phyloP scores from a whole-genome alignment of 192 early-diverging fungal genomes.

The Backusella circina region DNA sequence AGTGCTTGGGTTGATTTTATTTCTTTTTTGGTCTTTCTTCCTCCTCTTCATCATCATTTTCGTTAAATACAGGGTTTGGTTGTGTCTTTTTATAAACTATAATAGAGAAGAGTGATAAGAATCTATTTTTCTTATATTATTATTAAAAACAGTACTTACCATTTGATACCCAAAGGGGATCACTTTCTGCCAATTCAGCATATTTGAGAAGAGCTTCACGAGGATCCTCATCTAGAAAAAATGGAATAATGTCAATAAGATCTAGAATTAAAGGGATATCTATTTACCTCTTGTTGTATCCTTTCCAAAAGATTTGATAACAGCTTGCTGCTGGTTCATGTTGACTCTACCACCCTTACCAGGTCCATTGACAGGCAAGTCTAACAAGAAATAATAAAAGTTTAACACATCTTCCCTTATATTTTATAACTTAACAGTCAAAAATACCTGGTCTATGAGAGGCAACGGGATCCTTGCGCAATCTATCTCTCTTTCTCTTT shows the following conservation, averaged over 20 bases:
- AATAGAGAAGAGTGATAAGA: not conserved
- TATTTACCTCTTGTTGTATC: conserved; percentile 60
- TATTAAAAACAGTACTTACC: conserved; percentile 18
- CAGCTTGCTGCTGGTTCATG: conserved; percentile 76
- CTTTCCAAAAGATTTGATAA: conserved; percentile 75
- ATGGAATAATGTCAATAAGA: no score
- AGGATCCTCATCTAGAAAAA: conserved; percentile 79
- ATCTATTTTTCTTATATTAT: not conserved
- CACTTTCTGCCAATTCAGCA: conserved; percentile 71
- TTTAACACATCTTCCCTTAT: not conserved
- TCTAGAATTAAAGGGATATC: no score
- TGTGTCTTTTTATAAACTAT: conserved; percentile 16
- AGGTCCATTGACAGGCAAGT: conserved; percentile 73
- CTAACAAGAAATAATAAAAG: conserved; percentile 18
- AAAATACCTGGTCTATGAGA: conserved; percentile 67
- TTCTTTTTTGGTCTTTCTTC: conserved; percentile 11
- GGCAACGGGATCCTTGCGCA: conserved; percentile 65
- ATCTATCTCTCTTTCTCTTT: conserved; percentile 74
- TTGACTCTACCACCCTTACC: conserved; percentile 87
- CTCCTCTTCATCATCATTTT: not conserved
- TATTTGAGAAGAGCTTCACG: conserved; percentile 87
- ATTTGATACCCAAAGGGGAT: conserved; percentile 79
- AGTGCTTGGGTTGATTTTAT: not conserved
- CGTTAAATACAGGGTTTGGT: conserved; percentile 13
- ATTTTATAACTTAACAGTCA: not conserved